Base-by-base conservation (phyloP, 2,329 filamentous ascomycete genomes). In the Cercospora zeina region DNA sequence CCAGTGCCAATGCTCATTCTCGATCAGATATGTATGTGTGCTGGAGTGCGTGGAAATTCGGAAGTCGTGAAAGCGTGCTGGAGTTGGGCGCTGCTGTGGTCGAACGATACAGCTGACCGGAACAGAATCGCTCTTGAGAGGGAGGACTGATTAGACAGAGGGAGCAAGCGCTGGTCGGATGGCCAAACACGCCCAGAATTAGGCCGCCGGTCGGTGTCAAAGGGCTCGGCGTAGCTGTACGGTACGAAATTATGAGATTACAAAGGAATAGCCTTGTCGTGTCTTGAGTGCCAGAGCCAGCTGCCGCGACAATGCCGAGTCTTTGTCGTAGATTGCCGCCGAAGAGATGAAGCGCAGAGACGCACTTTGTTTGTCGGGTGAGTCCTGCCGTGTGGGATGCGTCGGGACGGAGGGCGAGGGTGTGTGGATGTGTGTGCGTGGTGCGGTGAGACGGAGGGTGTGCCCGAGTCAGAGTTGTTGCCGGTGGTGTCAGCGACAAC, bases 1-100 rank as follows among this genome's bases (percentile, higher is more conserved):
- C 93, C 93, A 86, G 93, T 88, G 93, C 96, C 89, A 89, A 96
- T 88, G 78, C 81, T 83, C 81, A 80, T 73, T 58, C 21, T 58
- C 19, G 24, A 19, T 47, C 27, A 63, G 59, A 51, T 68, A 65
- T 24, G 37, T 54, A 24, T 54, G 65, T 66, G 53, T 62, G 54
- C 39, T 63, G 61, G 50, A 58, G 55, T 58, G 62, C 58, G 61
- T 67, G 59, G 47, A 33, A 65, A 49, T 47, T 56, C 59, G 61
- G 62, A 62, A 59, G 57, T 68, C 68, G 68, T 70, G 45, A 69
- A 63, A 60, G 42, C 61, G 65, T 67, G 47, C 31, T 62, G 62
- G 64, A 59, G 59, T 16, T 42, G 16, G 39, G 55, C 16, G 39
- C 27, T 45, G 39, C 42, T 58, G 55, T 24, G 13, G 37, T 31